These are phyloP conservation scores for Simmondsia chinensis DNA, from an alignment of 148 eudicot genomes.

Conservation along the genomic window DNA sequence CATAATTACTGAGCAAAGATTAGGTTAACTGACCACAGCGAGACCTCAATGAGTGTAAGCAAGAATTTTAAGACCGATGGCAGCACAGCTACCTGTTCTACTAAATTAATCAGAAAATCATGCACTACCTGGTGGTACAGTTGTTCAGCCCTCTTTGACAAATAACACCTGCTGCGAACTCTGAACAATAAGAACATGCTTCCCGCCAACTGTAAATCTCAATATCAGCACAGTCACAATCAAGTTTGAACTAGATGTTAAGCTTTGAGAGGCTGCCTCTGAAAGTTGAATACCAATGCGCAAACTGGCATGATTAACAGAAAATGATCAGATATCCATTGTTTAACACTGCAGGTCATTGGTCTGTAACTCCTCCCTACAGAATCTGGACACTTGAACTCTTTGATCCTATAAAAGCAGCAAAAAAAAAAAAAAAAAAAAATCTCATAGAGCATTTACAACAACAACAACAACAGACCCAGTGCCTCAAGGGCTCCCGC, in stretches of 20 bases:
- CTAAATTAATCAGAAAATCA: neutral
- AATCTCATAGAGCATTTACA: neutral
- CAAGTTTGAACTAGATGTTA: constrained; percentile 9
- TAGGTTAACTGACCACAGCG: too few species aligned
- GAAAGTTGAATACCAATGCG: constrained; percentile 57
- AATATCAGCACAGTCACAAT: constrained; percentile 36
- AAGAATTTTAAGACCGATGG: too few species aligned
- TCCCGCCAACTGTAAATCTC: constrained; percentile 57
- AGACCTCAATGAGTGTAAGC: too few species aligned
- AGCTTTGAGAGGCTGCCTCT: constrained; percentile 25
- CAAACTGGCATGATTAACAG: constrained; percentile 37
- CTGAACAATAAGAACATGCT: constrained; percentile 31
- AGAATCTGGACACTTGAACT: constrained; percentile 67
- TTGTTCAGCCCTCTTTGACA: constrained; percentile 67
- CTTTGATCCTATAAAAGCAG: constrained; percentile 55
- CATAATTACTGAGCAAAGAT: too few species aligned
- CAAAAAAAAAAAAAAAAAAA: neutral
- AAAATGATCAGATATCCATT: constrained; percentile 57
- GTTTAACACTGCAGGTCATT: constrained; percentile 36
- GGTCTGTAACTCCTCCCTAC: constrained; percentile 57
- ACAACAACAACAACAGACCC: too few species aligned
- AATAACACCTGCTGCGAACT: constrained; percentile 43
- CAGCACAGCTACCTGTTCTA: too few species aligned
- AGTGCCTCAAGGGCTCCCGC: too few species aligned
- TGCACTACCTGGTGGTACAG: constrained; percentile 67